Conservation (phyloP, 108 stramenopile genomes). For the Nitzschia inconspicua region DNA sequence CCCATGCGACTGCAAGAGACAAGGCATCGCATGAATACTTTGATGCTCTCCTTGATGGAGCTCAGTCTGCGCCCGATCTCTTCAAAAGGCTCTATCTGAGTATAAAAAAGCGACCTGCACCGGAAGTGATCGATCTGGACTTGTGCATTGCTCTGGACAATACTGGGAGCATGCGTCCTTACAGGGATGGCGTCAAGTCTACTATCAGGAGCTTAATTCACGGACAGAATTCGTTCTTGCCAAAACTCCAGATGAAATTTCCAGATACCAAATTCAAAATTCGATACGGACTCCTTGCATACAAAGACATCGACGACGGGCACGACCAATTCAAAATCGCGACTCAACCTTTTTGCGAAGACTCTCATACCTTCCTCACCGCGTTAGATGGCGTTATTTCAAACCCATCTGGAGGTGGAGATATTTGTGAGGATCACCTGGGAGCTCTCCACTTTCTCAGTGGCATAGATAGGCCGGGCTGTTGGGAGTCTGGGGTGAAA, state of each 20-base stretch:
- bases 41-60: constrained; percentile 43
- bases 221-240: constrained; percentile 33
- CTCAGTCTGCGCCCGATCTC: constrained; percentile 9
- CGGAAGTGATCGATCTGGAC: constrained; percentile 38
- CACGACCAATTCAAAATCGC: constrained; percentile 36
- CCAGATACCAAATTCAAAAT: constrained; percentile 50
- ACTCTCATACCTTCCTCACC: constrained; percentile 22
- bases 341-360: no score
- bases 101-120: constrained; percentile 49
- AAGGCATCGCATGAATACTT: constrained; percentile 41
- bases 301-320: constrained; percentile 53
- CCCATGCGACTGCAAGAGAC: constrained; percentile 41
- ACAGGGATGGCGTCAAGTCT: constrained; percentile 11
- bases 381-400: background rate
- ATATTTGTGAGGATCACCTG: constrained; percentile 53
- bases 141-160: constrained; percentile 51
- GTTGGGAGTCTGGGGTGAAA: constrained; percentile 51
- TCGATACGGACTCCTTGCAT: constrained; percentile 36
- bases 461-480: constrained; percentile 29
- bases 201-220: constrained; percentile 35
- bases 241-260: constrained; percentile 36
- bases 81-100: constrained; percentile 45
- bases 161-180: constrained; percentile 61
- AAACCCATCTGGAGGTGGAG: constrained; percentile 37
- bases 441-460: constrained; percentile 45